Evolutionary conservation across 176 grass and related monocot species (phyloP), one percentile per base, ranked within the genome.

Genomic region (Ensete glaucum): DNA sequence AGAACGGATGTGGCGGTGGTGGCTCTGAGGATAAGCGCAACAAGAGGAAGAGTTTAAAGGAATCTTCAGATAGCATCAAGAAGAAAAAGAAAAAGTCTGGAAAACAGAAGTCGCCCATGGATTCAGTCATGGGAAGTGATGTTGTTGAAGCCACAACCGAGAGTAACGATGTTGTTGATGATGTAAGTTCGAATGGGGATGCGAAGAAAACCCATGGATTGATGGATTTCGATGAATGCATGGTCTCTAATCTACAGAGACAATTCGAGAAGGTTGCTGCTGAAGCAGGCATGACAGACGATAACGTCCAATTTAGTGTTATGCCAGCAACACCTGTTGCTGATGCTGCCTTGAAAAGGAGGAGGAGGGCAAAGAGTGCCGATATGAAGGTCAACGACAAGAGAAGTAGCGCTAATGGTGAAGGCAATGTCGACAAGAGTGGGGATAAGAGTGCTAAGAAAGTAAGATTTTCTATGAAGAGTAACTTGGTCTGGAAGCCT

Each of bases 401-500:
- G 66, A 67, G 79, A 76, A 53, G 54, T 83, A 86, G 77, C 54
- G 66, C 52, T 21, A 77, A 54, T 12, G 26, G 79, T 7, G 68
- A 71, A 21, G 20, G 49, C 17, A 62, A 63, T 67, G 66, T 56
- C 73, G 64, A 77, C 52, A 74, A 73, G 50, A 81, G 69, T 1
- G 70, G 77, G 73, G 84, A 87, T 65, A 90, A 79, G 76, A 93
- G 85, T 54, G 64, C 74, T 77, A 93, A 91, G 82, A 92, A 81
- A 65, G 94, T 97, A 55, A 90, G 88, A 67, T 97, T 97, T 83
- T 93, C 94, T 0, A 87, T 97, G 85, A 97, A 91, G 84, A 90
- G 76, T 66, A 97, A 97, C 80, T 68, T 97, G 74, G 88, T 93
- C 24, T 97, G 94, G 94, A 97, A 93, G 74, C 94, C 90, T 26